phyloP scores from a whole-genome alignment of 176 grass and related monocot genomes.

The Aechmea fasciata region DNA sequence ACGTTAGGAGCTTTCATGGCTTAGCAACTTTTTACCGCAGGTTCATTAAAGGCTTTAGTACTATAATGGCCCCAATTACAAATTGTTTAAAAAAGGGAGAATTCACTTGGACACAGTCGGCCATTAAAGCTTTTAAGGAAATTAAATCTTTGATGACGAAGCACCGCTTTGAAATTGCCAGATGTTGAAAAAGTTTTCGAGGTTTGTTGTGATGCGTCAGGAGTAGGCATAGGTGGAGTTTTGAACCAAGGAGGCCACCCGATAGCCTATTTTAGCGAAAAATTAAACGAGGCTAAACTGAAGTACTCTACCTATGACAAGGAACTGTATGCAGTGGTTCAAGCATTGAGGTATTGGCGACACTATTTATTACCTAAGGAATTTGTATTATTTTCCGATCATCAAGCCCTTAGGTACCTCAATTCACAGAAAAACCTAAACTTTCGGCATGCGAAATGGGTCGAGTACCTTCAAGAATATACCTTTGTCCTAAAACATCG shows the following conservation, averaged over 20 bases:
- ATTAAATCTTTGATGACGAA: not conserved
- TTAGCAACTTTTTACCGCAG: not conserved
- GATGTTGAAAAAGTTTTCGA: not conserved
- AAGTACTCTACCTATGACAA: too few species aligned
- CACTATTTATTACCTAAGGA: too few species aligned
- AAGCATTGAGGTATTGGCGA: too few species aligned
- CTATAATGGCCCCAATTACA: not conserved
- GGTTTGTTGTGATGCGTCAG: conserved; percentile 4
- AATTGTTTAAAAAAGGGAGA: not conserved
- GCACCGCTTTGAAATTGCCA: not conserved
- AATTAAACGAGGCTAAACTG: not conserved
- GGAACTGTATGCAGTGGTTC: too few species aligned
- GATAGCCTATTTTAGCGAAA: conserved; percentile 2
- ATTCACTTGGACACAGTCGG: not conserved
- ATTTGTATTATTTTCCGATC: too few species aligned
- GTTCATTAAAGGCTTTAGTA: not conserved
- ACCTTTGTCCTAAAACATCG: too few species aligned
- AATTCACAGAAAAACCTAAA: too few species aligned
- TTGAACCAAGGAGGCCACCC: not conserved
- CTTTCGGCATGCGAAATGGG: too few species aligned
- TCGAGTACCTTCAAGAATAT: too few species aligned
- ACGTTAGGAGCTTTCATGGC: not conserved
- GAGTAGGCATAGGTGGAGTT: not conserved
- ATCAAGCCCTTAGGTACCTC: too few species aligned
- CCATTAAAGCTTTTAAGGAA: not conserved